Evolutionary conservation across 441 rosid species (phyloP).

Genomic region (Arabidopsis lyrata): DNA sequence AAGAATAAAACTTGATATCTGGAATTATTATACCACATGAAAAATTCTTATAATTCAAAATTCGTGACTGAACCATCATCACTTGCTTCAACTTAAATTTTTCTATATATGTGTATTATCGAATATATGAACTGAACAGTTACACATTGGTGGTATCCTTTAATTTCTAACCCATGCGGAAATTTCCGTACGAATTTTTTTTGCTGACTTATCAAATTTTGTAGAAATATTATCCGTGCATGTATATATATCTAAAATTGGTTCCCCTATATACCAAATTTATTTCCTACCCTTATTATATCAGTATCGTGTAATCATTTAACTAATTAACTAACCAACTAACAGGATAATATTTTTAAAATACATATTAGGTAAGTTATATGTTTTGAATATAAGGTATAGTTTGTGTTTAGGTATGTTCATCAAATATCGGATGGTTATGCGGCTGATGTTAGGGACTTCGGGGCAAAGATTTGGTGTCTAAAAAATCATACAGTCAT

Average conservation of each 20-base stretch:
- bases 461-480: slow-evolving; percentile 47
- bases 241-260: not conserved
- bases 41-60: not conserved
- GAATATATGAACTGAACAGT: not conserved
- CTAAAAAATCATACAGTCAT: slow-evolving; percentile 20
- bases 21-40: not conserved
- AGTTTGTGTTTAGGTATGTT: slow-evolving; percentile 39
- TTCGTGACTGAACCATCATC: not conserved
- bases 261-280: not conserved
- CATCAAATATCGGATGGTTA: slow-evolving; percentile 46
- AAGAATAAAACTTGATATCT: not conserved
- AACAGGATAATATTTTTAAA: slow-evolving; percentile 37
- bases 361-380: slow-evolving; percentile 34
- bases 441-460: slow-evolving; percentile 65
- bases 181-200: not conserved
- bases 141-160: not conserved
- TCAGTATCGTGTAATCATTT: slow-evolving; percentile 28
- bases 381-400: slow-evolving; percentile 11
- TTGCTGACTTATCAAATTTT: not conserved
- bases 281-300: not conserved
- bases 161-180: not conserved
- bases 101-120: not conserved
- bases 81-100: slow-evolving; percentile 2
- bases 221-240: slow-evolving; percentile 1
- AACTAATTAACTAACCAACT: slow-evolving; percentile 47